Evolutionary conservation across 768 basidiomycete species (phyloP).

Genomic region (Vararia minispora): DNA sequence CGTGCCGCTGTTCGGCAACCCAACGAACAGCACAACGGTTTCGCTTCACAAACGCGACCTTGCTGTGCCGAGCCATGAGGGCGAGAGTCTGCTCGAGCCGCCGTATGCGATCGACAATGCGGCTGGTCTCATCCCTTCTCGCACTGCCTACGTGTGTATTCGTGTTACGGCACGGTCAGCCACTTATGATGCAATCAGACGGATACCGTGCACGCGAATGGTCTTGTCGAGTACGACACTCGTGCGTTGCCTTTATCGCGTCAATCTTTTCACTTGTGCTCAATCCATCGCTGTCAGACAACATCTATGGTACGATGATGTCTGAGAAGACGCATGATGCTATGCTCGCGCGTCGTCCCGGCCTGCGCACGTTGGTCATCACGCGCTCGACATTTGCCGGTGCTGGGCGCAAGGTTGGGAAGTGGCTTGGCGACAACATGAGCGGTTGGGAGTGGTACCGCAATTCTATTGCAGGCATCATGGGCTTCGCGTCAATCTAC

Average conservation of each 20-base stretch:
- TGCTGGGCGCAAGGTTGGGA: slow-evolving; percentile 54
- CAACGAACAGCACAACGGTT: slow-evolving; percentile 1
- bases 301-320: slow-evolving; percentile 67
- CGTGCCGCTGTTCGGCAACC: slow-evolving; percentile 36
- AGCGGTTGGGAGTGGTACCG: slow-evolving; percentile 50
- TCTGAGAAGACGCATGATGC: slow-evolving; percentile 48
- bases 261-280: background rate
- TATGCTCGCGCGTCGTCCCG: slow-evolving; percentile 52
- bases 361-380: slow-evolving; percentile 49
- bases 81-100: slow-evolving; percentile 34
- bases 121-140: slow-evolving; percentile 34
- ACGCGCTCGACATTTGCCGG: slow-evolving; percentile 69
- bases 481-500: slow-evolving; percentile 53
- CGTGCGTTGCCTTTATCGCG: slow-evolving; percentile 19
- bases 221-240: slow-evolving; percentile 45
- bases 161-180: background rate
- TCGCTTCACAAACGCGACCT: slow-evolving; percentile 21
- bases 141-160: slow-evolving; percentile 40
- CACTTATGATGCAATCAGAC: slow-evolving; percentile 11
- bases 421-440: slow-evolving; percentile 65
- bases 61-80: slow-evolving; percentile 11
- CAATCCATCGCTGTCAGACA: slow-evolving; percentile 24
- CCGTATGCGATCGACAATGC: slow-evolving; percentile 53
- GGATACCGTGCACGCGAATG: slow-evolving; percentile 41
- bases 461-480: slow-evolving; percentile 49